Base-by-base conservation (phyloP, 371 early-diverging fungal species). In the Mortierella sp. region DNA sequence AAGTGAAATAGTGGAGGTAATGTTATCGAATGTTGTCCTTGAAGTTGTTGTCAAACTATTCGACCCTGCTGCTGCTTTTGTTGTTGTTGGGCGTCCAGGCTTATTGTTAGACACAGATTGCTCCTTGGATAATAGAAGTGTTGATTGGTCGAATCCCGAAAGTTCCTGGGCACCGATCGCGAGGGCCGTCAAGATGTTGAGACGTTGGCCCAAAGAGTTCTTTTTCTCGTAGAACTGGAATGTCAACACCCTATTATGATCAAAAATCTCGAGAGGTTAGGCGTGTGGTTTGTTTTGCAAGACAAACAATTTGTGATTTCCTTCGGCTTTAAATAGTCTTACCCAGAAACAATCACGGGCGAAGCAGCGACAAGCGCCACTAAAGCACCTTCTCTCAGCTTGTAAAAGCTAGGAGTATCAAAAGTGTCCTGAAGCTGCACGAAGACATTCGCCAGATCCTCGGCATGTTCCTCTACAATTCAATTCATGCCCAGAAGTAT, bases 191-290 rank as follows among this genome's bases (percentile, higher is more conserved):
- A 84, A 44, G 44, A 84, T 79, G 31, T 79, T 84, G n/a, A 84
- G 70, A n/a, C 82, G 58, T 26, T 84, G 85, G 6, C 85, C 85
- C 16, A 81, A 11, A 3, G 85, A 84, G 38, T 79, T 78, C 19
- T 45, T 55, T 75, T 76, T 81, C 68, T 78, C 79, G 28, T 84
- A 84, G 68, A 84, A 84, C 26, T 84, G 58, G 24, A 28, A n/a
- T 9, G 81, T 81, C 65, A 84, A 54, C 7, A 84, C 79, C 21
- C 84, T 84, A 72, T 28, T 2, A 68, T 44, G 3, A 47, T 19
- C 13, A 57, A 28, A 34, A 24, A 26, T 44, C 47, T 38, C 10
- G 5, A 13, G 34, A 0, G 65, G 24, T 60, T 26, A 63, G 42
- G 42, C 42, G 65, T 8, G 10, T n/a, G 9, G 21, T 4, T 21